Evolutionary conservation across 1,284 basidiomycete species (phyloP).

Genomic region (Trichosporon coremiiforme): DNA sequence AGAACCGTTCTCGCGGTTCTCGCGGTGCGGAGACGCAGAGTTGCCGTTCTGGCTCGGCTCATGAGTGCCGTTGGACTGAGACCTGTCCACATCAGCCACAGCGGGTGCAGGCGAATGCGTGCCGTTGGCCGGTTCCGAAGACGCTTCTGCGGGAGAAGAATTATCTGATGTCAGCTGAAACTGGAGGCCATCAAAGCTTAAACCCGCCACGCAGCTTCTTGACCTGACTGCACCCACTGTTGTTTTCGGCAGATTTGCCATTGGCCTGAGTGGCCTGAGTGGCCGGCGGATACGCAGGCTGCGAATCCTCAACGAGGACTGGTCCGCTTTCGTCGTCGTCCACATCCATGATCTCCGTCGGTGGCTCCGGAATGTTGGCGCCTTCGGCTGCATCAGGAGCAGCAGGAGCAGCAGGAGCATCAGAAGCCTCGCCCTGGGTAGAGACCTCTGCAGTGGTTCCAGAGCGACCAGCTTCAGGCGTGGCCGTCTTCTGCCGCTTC

Average conservation of each 20-base stretch:
- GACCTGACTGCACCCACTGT: not conserved
- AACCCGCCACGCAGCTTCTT: not conserved
- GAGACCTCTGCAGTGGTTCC: not conserved
- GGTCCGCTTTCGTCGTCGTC: too few species aligned
- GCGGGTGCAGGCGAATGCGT: not conserved
- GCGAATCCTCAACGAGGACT: not conserved
- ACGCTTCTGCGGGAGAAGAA: too few species aligned
- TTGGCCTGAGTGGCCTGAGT: not conserved
- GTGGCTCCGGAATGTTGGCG: not conserved
- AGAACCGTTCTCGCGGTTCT: not conserved
- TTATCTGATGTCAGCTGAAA: too few species aligned
- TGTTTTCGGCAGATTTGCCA: not conserved
- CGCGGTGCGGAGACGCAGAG: not conserved
- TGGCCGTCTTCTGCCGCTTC: not conserved
- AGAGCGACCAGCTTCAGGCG: not conserved
- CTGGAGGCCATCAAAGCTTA: too few species aligned
- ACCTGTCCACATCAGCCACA: too few species aligned
- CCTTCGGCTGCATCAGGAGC: not conserved
- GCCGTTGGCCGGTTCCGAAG: not conserved
- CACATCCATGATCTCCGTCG: not conserved
- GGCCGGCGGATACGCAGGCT: not conserved
- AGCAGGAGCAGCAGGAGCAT: not conserved
- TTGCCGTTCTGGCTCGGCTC: not conserved
- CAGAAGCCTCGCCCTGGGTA: too few species aligned
- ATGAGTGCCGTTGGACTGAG: not conserved